Evolutionary conservation across 2,329 filamentous ascomycete species (phyloP).

Genomic region (Penicillium sp.): DNA sequence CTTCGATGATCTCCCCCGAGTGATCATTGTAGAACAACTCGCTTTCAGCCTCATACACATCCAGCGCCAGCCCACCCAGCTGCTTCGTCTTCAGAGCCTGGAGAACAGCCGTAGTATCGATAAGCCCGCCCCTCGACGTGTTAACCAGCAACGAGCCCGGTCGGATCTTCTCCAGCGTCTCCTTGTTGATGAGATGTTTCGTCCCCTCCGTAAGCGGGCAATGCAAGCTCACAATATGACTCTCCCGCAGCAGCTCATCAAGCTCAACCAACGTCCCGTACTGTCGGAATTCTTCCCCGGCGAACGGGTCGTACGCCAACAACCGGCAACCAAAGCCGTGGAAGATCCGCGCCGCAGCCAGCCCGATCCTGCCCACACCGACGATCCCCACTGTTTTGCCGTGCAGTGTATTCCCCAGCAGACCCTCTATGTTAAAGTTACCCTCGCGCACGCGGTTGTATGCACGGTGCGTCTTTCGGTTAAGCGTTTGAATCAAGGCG

Average conservation of each 20-base stretch:
- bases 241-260: conserved; percentile 55
- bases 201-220: conserved; percentile 65
- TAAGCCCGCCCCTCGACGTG: conserved; percentile 67
- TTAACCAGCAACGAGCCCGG: conserved; percentile 62
- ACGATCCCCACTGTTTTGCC: conserved; percentile 69
- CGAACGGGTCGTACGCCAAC: conserved; percentile 63
- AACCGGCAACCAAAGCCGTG: conserved; percentile 66
- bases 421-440: conserved; percentile 67
- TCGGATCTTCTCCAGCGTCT: conserved; percentile 60
- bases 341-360: conserved; percentile 63
- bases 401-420: conserved; percentile 59
- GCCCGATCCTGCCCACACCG: conserved; percentile 66
- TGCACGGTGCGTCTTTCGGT: conserved; percentile 67
- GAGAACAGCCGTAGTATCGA: conserved; percentile 63
- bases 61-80: conserved; percentile 64
- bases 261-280: conserved; percentile 57
- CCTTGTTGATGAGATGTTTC: conserved; percentile 60
- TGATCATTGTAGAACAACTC: conserved; percentile 66
- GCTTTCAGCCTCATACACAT: conserved; percentile 68
- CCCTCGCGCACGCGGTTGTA: conserved; percentile 70
- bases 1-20: conserved; percentile 65
- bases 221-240: conserved; percentile 67
- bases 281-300: conserved; percentile 51
- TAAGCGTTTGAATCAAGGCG: conserved; percentile 67
- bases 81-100: conserved; percentile 61